Base-by-base conservation (phyloP, 1,139 yeast species). In the Blastobotrys petasosporus region DNA sequence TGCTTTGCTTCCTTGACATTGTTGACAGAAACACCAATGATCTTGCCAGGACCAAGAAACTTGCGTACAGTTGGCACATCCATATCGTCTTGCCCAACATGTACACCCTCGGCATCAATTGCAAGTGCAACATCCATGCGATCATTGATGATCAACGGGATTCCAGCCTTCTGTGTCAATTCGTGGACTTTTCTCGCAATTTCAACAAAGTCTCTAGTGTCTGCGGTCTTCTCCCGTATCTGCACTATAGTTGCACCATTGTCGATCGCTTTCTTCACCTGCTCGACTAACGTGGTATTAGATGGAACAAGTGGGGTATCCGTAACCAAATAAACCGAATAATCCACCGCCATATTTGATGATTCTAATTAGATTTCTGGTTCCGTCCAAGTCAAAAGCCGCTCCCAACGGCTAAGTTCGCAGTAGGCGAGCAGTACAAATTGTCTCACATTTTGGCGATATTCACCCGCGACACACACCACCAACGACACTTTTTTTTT, bases 51-150 rank as follows among this genome's bases (percentile, higher is more conserved):
- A 6, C 17, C 17, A 20, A 90, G 64, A 36, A 85, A 58, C 54
- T 70, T 61, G 36, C 97, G 65, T 0, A 79, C 94, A 25, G 72
- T 54, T 1, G 64, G 63, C 2, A 83, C 82, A 37, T 68, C 70
- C 86, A 90, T 85, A 60, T 90, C 97, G 48, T 83, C 92, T 63
- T 88, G 97, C 1, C 97, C 97, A 16, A 90, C 87, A 67, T 90
- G 97, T 12, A 90, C 83, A 32, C 95, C 95, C 50, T 88, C 96
- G 0, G 95, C 95, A 56, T 77, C 94, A 46, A 86, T 72, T 0
- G 97, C 97, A 44, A 88, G 68, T 0, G 96, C 97, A 5, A 90
- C 87, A 60, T 90, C 97, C 6, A 87, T 76, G 40, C 97, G 69
- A 60, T 90, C 97, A 59, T 90, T 87, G 58, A 90, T 88, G 31